These are phyloP conservation scores for Fusarium sp. DNA, from an alignment of 2,329 filamentous ascomycete species.

Conservation along the genomic window DNA sequence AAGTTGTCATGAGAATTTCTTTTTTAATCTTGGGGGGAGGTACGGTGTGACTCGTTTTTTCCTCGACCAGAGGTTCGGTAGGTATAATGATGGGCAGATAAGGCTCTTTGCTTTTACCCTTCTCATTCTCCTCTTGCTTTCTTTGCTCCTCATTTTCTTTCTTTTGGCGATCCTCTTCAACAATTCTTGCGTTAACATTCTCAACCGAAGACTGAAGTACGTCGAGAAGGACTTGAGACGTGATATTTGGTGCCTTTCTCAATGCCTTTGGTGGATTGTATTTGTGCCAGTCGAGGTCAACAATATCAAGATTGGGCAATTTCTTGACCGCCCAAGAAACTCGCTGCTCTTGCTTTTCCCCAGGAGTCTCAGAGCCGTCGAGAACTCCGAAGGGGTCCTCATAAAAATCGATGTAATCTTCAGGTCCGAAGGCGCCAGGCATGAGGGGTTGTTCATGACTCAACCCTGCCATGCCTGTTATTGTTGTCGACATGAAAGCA, in stretches of 20 bases:
- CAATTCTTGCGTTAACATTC: slow-evolving; percentile 53
- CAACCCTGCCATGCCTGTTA: slow-evolving; percentile 10
- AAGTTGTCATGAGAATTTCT: slow-evolving; percentile 14
- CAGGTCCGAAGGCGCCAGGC: slow-evolving; percentile 45
- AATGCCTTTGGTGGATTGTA: slow-evolving; percentile 59
- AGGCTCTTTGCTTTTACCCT: slow-evolving; percentile 49
- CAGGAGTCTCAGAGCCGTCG: slow-evolving; percentile 37
- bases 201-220: slow-evolving; percentile 58
- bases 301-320: slow-evolving; percentile 38
- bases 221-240: slow-evolving; percentile 53
- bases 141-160: slow-evolving; percentile 44
- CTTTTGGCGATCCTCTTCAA: slow-evolving; percentile 43
- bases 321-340: slow-evolving; percentile 37
- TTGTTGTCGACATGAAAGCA: not conserved
- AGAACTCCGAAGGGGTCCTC: slow-evolving; percentile 44
- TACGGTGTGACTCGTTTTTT: not conserved
- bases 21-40: slow-evolving; percentile 4
- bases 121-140: slow-evolving; percentile 37
- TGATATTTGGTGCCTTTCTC: slow-evolving; percentile 49
- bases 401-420: slow-evolving; percentile 45
- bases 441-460: slow-evolving; percentile 35
- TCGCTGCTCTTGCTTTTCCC: slow-evolving; percentile 29
- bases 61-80: slow-evolving; percentile 1
- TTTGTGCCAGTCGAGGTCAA: slow-evolving; percentile 55
- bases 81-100: slow-evolving; percentile 50